These are phyloP conservation scores for Coemansia erecta DNA, from an alignment of 192 early-diverging fungal genomes.

Conservation along the genomic window DNA sequence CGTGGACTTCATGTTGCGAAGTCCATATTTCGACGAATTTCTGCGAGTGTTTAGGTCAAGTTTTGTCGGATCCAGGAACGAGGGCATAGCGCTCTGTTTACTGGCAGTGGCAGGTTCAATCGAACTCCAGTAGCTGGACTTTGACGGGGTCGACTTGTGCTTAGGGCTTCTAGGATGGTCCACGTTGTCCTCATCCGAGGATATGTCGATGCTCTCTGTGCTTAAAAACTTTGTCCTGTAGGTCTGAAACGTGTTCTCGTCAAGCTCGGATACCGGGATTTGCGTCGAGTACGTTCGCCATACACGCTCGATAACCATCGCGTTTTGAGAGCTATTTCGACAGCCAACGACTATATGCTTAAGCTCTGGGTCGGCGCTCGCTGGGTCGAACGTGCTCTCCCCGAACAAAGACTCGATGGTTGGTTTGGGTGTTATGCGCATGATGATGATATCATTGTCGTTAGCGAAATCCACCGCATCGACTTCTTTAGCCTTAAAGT, in stretches of 20 bases:
- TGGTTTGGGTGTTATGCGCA: slow-evolving; percentile 25
- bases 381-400: slow-evolving; percentile 25
- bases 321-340: background rate
- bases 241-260: background rate
- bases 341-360: slow-evolving; percentile 24
- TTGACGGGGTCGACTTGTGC: background rate
- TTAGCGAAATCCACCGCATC: slow-evolving; percentile 15
- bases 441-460: slow-evolving; percentile 11
- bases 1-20: slow-evolving; percentile 14
- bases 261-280: no score
- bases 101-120: background rate
- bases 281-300: no score
- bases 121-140: slow-evolving; percentile 21
- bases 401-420: slow-evolving; percentile 40
- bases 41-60: background rate
- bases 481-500: slow-evolving; percentile 17
- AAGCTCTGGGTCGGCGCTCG: slow-evolving; percentile 14
- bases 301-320: no score
- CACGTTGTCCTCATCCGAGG: slow-evolving; percentile 29
- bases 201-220: slow-evolving; percentile 31
- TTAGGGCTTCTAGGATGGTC: background rate
- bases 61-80: background rate
- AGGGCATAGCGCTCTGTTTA: background rate
- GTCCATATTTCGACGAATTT: slow-evolving; percentile 4
- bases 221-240: slow-evolving; percentile 27